A percentile compares a stretch with the other conserved stretches of the same genome.
Conservation (phyloP, 441 rosid species). For the Bruguiera hainesii region DNA sequence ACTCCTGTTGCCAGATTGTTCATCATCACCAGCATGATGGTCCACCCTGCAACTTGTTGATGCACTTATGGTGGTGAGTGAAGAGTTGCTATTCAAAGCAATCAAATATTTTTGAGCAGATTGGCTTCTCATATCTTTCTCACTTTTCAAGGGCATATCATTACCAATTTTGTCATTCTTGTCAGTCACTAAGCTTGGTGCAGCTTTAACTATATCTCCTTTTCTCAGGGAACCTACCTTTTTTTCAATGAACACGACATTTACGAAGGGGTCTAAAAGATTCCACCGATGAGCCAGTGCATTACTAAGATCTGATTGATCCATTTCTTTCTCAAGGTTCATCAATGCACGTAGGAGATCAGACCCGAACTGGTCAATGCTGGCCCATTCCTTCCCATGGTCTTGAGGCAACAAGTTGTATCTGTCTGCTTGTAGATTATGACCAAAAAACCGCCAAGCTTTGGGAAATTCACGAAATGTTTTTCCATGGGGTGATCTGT, state of each 20-base stretch:
- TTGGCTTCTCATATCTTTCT: slow-evolving; percentile 20
- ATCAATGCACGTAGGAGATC: slow-evolving; percentile 53
- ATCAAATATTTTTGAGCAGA: slow-evolving; percentile 27
- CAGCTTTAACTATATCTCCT: slow-evolving; percentile 65
- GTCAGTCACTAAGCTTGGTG: slow-evolving; percentile 34
- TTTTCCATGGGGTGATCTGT: slow-evolving; percentile 64
- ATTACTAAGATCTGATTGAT: slow-evolving; percentile 33
- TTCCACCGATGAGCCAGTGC: slow-evolving; percentile 64
- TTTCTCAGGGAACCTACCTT: slow-evolving; percentile 75
- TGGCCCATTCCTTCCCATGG: slow-evolving; percentile 59
- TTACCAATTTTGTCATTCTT: slow-evolving; percentile 28
- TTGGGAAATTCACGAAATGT: slow-evolving; percentile 66
- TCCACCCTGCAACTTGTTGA: slow-evolving; percentile 39
- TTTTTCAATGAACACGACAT: slow-evolving; percentile 60
- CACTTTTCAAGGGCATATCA: slow-evolving; percentile 25
- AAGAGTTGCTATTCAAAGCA: slow-evolving; percentile 26
- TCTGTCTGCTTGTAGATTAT: slow-evolving; percentile 38
- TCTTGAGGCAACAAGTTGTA: slow-evolving; percentile 36
- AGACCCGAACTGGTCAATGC: slow-evolving; percentile 62
- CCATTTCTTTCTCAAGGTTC: slow-evolving; percentile 54
- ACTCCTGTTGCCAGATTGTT: slow-evolving; percentile 29
- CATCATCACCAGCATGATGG: slow-evolving; percentile 36
- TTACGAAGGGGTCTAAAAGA: slow-evolving; percentile 85
- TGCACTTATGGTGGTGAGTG: slow-evolving; percentile 40
- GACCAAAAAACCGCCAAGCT: slow-evolving; percentile 77